phyloP scores from a whole-genome alignment of 441 rosid species.

The Hura crepitans region DNA sequence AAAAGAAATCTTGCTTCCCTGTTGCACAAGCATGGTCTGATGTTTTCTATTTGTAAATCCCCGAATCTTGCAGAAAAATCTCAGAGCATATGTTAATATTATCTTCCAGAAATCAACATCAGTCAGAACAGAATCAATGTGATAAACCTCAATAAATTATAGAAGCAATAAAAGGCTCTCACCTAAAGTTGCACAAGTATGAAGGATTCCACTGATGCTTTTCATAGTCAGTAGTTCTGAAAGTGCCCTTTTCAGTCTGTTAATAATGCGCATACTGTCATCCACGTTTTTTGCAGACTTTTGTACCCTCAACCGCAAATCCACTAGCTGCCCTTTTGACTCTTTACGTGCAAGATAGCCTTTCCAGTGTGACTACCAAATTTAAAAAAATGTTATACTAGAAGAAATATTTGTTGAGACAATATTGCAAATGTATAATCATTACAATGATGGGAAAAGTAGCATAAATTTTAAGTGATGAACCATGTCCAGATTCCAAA shows the following conservation, averaged over 20 bases:
- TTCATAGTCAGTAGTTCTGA: slow-evolving; percentile 70
- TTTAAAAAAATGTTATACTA: slow-evolving; percentile 13
- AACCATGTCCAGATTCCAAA: background rate
- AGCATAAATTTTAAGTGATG: background rate
- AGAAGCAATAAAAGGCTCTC: slow-evolving; percentile 19
- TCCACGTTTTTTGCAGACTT: slow-evolving; percentile 75
- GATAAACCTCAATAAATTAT: background rate
- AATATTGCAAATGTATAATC: background rate
- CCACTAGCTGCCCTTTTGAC: slow-evolving; percentile 51
- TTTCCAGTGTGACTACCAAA: slow-evolving; percentile 68
- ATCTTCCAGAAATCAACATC: background rate
- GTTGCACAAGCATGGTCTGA: too few species aligned
- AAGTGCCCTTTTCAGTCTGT: slow-evolving; percentile 70
- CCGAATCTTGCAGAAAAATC: background rate
- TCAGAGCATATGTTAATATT: background rate
- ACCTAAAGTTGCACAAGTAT: slow-evolving; percentile 78
- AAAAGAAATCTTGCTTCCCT: too few species aligned
- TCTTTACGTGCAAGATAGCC: slow-evolving; percentile 70
- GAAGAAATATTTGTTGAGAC: background rate
- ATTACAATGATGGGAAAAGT: background rate
- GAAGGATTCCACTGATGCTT: slow-evolving; percentile 78
- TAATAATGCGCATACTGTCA: slow-evolving; percentile 71
- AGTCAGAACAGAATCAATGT: background rate
- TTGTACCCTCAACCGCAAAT: slow-evolving; percentile 60
- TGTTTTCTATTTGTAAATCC: background rate